phyloP scores from a whole-genome alignment of 345 rosid genomes.

The Populus ilicifolia region DNA sequence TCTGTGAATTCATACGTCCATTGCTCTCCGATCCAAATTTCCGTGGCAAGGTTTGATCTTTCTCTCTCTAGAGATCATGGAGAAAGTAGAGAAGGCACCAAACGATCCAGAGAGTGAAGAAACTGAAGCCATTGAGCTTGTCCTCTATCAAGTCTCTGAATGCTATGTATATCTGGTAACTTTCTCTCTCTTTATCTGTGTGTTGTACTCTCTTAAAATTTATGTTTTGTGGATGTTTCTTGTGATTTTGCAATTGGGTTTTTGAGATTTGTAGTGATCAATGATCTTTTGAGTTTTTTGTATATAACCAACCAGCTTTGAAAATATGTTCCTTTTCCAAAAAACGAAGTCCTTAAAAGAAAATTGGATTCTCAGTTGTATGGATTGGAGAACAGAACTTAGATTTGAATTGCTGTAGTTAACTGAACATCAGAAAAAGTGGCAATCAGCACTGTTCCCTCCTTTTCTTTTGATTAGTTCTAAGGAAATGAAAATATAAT shows the following conservation, averaged over 20 bases:
- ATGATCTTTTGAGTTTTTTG: neutral
- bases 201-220: neutral
- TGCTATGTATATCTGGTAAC: constrained; percentile 86
- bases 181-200: neutral
- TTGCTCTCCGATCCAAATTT: neutral
- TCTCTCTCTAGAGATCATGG: constrained; percentile 12
- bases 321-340: neutral
- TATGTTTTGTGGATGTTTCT: neutral
- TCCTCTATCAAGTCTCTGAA: constrained; percentile 48
- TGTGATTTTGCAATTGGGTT: neutral
- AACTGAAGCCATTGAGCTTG: constrained; percentile 59
- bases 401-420: neutral
- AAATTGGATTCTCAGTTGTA: neutral
- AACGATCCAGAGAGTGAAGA: constrained; percentile 41
- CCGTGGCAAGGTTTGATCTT: neutral
- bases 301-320: neutral
- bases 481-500: neutral
- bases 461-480: neutral
- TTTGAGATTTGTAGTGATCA: neutral
- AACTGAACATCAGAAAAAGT: neutral
- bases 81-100: constrained; percentile 23
- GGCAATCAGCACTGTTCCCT: neutral
- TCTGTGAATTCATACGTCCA: neutral
- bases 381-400: neutral
- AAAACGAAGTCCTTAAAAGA: too few relatives aligned